These are phyloP conservation scores for Priceomyces melissophilus DNA, from an alignment of 805 yeast genomes.

Conservation along the genomic window DNA sequence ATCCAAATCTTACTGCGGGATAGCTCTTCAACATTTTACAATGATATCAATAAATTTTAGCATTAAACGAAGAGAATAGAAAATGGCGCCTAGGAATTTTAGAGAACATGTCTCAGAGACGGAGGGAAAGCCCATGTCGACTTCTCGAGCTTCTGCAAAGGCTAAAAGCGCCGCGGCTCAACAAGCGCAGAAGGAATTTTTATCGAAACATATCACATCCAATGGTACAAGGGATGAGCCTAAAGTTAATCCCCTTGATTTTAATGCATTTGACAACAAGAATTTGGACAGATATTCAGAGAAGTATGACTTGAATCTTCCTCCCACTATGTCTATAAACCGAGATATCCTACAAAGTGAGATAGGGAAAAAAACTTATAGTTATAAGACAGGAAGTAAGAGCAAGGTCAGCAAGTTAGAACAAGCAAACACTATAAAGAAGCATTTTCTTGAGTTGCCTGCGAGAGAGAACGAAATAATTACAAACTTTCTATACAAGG, in stretches of 20 bases:
- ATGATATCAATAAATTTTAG: too few species aligned
- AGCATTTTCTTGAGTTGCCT: slow-evolving; percentile 58
- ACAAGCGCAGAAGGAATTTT: slow-evolving; percentile 66
- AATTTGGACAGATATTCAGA: slow-evolving; percentile 69
- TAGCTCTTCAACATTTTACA: too few species aligned
- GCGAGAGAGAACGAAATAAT: slow-evolving; percentile 82
- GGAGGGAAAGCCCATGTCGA: slow-evolving; percentile 25
- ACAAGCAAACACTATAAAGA: slow-evolving; percentile 57
- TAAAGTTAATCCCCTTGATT: slow-evolving; percentile 61
- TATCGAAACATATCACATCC: slow-evolving; percentile 65
- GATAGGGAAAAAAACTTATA: slow-evolving; percentile 66
- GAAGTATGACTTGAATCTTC: slow-evolving; percentile 52
- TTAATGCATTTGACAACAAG: slow-evolving; percentile 56
- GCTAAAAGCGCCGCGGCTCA: slow-evolving; percentile 59
- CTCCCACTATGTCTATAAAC: slow-evolving; percentile 59
- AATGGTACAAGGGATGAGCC: slow-evolving; percentile 66
- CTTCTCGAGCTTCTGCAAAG: slow-evolving; percentile 49
- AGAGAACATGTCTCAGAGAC: slow-evolving; percentile 38
- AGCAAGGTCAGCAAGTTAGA: slow-evolving; percentile 56
- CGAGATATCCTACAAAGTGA: slow-evolving; percentile 70
- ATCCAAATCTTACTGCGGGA: too few species aligned
- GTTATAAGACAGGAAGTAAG: slow-evolving; percentile 17
- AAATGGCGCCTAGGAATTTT: slow-evolving; percentile 11
- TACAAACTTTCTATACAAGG: slow-evolving; percentile 84
- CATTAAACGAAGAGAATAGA: neutral